Evolutionary conservation across 1,284 basidiomycete species (phyloP), one percentile per base, ranked within the genome.

Genomic region (Cutaneotrichosporon cutaneum): DNA sequence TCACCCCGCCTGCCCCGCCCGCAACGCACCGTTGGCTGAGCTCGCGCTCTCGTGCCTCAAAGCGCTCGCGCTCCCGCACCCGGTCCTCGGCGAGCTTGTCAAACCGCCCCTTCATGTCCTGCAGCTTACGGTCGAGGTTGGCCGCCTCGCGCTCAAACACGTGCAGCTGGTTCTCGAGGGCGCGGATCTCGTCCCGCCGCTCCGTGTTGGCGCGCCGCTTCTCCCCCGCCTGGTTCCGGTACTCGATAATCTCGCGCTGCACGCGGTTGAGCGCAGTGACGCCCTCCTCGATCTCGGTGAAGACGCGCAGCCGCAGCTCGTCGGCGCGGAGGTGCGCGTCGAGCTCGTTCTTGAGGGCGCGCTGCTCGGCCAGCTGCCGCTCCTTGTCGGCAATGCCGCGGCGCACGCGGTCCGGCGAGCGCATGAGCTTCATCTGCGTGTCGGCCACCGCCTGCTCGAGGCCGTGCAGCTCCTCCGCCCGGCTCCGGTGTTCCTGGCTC

Each of bases 371-470:
- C 84, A 60, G 83, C 0, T 83, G 85, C 10, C 79, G 72, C 4
- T 84, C 83, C 88, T 93, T 91, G 27, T 85, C 83, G 16, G 83
- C 78, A 63, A 94, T 93, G 50, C 86, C 88, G 59, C 87, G 85
- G 74, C 87, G 88, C 69, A 93, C 88, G 39, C 92, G 84, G 51
- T 94, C 91, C 0, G 91, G 91, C 0, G 90, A 92, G 70, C 90
- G 90, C 1, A 94, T 90, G 61, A 94, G 88, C 3, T 90, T 86
- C 13, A 85, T 81, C 54, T 86, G 83, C 0, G 86, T 86, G 50
- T 86, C 83, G 10, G 81, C 77, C 60, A 88, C 86, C 54, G 73
- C 64, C 27, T 64, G 48, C 16, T 64, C 58, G 13, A 74, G 27
- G 36, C 65, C 58, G 4, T 66, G 62, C 18, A 39, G 13, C 57